Conservation (phyloP, 169 alveolate species). For the Plasmodium falciparum region DNA sequence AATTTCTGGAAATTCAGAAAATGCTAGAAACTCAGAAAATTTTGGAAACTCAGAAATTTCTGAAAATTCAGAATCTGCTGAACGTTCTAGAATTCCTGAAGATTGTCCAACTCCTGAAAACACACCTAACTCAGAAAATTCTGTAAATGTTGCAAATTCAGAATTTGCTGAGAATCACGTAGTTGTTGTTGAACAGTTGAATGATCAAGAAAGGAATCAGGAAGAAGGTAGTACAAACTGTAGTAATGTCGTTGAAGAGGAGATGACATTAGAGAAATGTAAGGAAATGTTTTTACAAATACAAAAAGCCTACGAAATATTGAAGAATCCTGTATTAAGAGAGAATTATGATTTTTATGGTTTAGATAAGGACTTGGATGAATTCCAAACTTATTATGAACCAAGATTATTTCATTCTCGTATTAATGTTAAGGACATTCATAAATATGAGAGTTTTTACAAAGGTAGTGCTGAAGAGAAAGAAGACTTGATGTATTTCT, state of each 20-base stretch:
- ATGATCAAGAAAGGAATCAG: slow-evolving; percentile 2
- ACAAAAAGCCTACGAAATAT: slow-evolving; percentile 84
- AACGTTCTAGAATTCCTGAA: no score
- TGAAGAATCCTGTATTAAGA: slow-evolving; percentile 81
- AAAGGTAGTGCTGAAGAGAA: slow-evolving; percentile 81
- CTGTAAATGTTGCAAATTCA: not conserved
- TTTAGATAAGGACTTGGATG: slow-evolving; percentile 15
- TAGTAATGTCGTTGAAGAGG: not conserved
- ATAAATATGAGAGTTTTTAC: slow-evolving; percentile 78
- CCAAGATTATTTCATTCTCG: slow-evolving; percentile 60
- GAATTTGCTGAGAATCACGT: not conserved
- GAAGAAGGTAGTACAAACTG: not conserved
- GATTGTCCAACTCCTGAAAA: not conserved
- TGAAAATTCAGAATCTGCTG: no score
- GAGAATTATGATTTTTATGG: slow-evolving; percentile 83
- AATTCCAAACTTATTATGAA: slow-evolving; percentile 39
- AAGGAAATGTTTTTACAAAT: slow-evolving; percentile 82
- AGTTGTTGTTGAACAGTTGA: no score
- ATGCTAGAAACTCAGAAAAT: not conserved
- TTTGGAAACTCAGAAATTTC: not conserved
- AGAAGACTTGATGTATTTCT: slow-evolving; percentile 83
- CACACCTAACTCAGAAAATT: not conserved
- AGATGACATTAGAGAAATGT: slow-evolving; percentile 76
- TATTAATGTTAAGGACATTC: slow-evolving; percentile 77
- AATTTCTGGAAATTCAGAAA: not conserved